Evolutionary conservation across 169 alveolate genomes (phyloP).

Genomic region (Babesia bigemina): DNA sequence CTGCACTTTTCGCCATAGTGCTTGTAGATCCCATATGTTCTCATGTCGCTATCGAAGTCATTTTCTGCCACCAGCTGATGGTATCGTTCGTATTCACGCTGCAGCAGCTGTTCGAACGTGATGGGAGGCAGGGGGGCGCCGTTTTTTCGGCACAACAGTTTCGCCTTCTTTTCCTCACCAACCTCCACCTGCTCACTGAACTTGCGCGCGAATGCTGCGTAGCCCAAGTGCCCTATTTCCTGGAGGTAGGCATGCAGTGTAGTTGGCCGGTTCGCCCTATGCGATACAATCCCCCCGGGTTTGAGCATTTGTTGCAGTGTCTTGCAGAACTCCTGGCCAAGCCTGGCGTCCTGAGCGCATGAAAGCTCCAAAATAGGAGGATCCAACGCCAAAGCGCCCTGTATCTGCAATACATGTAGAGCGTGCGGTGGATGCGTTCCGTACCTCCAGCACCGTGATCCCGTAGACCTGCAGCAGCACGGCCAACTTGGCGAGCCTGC

Average conservation of each 20-base stretch:
- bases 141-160: conserved; percentile 34
- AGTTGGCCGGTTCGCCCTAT: conserved; percentile 8
- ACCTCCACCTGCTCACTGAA: not conserved
- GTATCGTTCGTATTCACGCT: conserved; percentile 7
- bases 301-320: conserved; percentile 21
- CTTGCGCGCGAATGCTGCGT: conserved; percentile 12
- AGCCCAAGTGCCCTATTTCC: conserved; percentile 29
- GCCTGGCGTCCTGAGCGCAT: not conserved
- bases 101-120: conserved; percentile 44
- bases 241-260: conserved; percentile 39
- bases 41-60: conserved; percentile 9
- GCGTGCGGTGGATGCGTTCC: not conserved
- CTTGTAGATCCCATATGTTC: conserved; percentile 55
- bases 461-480: conserved; percentile 45
- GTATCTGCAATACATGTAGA: conserved; percentile 19
- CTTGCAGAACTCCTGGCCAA: conserved; percentile 17
- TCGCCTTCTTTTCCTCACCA: not conserved
- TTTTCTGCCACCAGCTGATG: not conserved
- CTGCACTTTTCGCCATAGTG: conserved; percentile 59
- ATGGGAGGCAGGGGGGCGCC: conserved; percentile 27
- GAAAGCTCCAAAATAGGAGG: conserved; percentile 55
- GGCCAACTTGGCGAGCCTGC: conserved; percentile 27
- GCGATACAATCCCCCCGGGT: not conserved
- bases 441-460: conserved; percentile 43
- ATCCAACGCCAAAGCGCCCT: conserved; percentile 31